Conservation (phyloP, 345 rosid species). For the Excoecaria cochinchinensis region DNA sequence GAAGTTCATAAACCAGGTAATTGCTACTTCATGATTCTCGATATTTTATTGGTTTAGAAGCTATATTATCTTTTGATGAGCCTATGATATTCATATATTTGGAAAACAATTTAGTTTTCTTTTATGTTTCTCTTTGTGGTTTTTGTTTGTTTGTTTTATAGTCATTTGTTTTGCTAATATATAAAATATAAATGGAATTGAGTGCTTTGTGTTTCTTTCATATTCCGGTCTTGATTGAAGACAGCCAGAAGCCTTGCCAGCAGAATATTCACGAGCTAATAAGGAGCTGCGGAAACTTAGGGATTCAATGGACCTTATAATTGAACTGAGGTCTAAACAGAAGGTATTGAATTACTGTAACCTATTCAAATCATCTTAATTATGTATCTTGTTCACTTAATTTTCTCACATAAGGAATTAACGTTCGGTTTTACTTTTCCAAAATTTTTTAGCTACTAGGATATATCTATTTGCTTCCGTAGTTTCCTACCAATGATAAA, state of each 20-base stretch:
- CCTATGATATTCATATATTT: neutral
- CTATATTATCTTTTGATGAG: neutral
- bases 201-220: constrained; percentile 7
- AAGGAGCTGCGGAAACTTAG: constrained; percentile 84
- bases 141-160: neutral
- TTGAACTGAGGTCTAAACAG: constrained; percentile 60
- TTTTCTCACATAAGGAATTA: neutral
- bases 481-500: neutral
- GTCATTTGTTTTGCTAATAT: neutral
- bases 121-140: neutral
- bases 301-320: constrained; percentile 73
- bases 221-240: constrained; percentile 49
- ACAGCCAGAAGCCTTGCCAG: constrained; percentile 87
- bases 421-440: neutral
- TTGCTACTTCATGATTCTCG: neutral
- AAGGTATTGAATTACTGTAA: constrained; percentile 43
- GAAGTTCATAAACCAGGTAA: constrained; percentile 64
- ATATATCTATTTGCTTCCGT: neutral
- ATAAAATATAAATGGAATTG: neutral
- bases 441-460: neutral
- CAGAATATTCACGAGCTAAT: constrained; percentile 73
- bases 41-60: neutral
- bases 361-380: neutral
- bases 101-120: neutral
- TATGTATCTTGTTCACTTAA: neutral